Evolutionary conservation across 108 stramenopile genomes (phyloP).

Genomic region (Epithemia pelagica): DNA sequence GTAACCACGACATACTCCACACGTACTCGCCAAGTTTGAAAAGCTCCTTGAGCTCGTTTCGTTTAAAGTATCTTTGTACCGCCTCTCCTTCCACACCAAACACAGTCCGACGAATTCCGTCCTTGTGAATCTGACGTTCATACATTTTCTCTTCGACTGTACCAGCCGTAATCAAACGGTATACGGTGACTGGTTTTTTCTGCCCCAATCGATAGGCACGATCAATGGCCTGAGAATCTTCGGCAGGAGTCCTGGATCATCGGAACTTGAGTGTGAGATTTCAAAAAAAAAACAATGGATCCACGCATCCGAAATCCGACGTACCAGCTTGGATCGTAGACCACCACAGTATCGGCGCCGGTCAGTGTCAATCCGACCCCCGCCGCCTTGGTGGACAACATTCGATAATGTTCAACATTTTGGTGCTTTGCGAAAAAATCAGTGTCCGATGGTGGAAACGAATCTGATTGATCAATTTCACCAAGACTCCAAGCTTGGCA

Average conservation of each 20-base stretch:
- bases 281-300: background rate
- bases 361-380: slow-evolving; percentile 84
- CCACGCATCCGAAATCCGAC: background rate
- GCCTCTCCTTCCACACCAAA: slow-evolving; percentile 41
- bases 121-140: slow-evolving; percentile 78
- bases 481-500: slow-evolving; percentile 70
- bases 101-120: slow-evolving; percentile 67
- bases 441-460: slow-evolving; percentile 75
- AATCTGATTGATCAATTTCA: slow-evolving; percentile 49
- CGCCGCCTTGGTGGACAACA: slow-evolving; percentile 64
- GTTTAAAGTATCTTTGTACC: slow-evolving; percentile 55
- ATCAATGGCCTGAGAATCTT: slow-evolving; percentile 91
- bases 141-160: slow-evolving; percentile 90
- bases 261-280: too few relatives aligned
- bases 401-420: slow-evolving; percentile 86
- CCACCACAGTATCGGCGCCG: slow-evolving; percentile 76
- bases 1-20: too few relatives aligned
- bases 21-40: slow-evolving; percentile 57
- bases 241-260: slow-evolving; percentile 75
- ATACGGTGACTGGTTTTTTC: slow-evolving; percentile 84
- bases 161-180: slow-evolving; percentile 90
- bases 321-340: slow-evolving; percentile 77
- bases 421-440: slow-evolving; percentile 90
- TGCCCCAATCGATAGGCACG: slow-evolving; percentile 91
- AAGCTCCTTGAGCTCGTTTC: slow-evolving; percentile 50